Conservation (phyloP, 441 rosid species). For the Gossypium armourianum region DNA sequence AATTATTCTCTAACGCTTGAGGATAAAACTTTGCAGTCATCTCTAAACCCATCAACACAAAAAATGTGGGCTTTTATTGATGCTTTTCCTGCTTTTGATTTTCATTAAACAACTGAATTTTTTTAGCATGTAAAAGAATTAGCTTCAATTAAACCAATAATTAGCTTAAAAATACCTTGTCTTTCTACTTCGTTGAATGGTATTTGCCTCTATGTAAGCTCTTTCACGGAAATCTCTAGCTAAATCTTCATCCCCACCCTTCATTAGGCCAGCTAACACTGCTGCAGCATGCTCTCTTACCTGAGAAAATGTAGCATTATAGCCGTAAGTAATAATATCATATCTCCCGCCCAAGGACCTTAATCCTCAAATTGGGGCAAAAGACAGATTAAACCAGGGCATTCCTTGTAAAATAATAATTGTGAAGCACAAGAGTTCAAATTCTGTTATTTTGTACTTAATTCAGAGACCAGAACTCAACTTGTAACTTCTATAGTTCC, state of each 20-base stretch:
- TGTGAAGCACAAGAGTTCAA: constrained; percentile 7
- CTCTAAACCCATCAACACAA: background rate
- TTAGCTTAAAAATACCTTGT: constrained; percentile 37
- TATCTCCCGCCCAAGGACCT: constrained; percentile 5
- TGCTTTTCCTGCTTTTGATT: constrained; percentile 7
- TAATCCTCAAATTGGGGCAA: background rate
- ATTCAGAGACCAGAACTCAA: background rate
- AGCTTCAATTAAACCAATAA: background rate
- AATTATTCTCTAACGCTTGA: background rate
- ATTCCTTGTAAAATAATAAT: background rate
- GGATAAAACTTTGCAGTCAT: background rate
- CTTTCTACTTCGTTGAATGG: constrained; percentile 49
- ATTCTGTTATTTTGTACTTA: background rate
- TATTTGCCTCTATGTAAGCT: constrained; percentile 63
- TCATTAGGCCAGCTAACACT: constrained; percentile 89
- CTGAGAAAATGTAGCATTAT: constrained; percentile 30
- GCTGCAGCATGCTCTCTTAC: constrained; percentile 98
- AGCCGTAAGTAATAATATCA: constrained; percentile 11
- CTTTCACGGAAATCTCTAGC: constrained; percentile 72
- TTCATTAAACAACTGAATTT: background rate
- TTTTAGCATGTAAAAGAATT: background rate
- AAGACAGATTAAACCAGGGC: background rate
- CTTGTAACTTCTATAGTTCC: background rate
- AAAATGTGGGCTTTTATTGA: background rate
- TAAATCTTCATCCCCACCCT: constrained; percentile 84